Base-by-base conservation (phyloP, 2,329 filamentous ascomycete genomes). In the Rhytidhysteron rufulum region DNA sequence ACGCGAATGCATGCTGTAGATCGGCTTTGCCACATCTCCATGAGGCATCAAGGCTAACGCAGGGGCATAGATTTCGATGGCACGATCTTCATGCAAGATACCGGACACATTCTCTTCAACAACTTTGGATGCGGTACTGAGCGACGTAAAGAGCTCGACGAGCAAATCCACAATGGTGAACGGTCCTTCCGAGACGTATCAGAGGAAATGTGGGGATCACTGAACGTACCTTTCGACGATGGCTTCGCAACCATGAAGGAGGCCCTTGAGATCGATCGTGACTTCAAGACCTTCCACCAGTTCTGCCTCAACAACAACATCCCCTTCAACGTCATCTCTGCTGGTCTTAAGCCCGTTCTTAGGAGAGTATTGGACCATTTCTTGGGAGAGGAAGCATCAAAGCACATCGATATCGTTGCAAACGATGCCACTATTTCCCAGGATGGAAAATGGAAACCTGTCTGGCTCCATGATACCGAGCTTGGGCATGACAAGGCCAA, bases 131-230 rank as follows among this genome's bases (percentile, higher is more conserved):
- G 80, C 61, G 82, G 82, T 20, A 65, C 70, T 17, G 69, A 74
- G 45, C 69, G 70, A 42, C 75, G 80, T 36, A 64, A 75, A 41
- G 52, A 73, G 30, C 74, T 85, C 37, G 81, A 85, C 43, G 67
- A 76, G 43, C 79, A 85, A 52, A 82, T 85, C 62, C 78, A 81
- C 53, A 71, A 65, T 4, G 82, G 82, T 56, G 77, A 82, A 57
- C 75, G 81, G 11, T 80, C 79, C 1, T 85, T 85, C 69, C 73
- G 80, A 37, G 82, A 85, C 4, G 80, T 82, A n/a, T 84, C 80
- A 0, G 81, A 85, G 49, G 82, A 85, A 60, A 83, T 85, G 77
- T 85, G 82, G 79, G 78, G 76, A 6, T 84, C 80, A 1, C 66
- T 86, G 7, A 72, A 79, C 45, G 74, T 85, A 0, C 80, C 81